Evolutionary conservation across 805 yeast genomes (phyloP), one percentile per base, ranked within the genome.

Genomic region (Nakazawaea molendinolei): DNA sequence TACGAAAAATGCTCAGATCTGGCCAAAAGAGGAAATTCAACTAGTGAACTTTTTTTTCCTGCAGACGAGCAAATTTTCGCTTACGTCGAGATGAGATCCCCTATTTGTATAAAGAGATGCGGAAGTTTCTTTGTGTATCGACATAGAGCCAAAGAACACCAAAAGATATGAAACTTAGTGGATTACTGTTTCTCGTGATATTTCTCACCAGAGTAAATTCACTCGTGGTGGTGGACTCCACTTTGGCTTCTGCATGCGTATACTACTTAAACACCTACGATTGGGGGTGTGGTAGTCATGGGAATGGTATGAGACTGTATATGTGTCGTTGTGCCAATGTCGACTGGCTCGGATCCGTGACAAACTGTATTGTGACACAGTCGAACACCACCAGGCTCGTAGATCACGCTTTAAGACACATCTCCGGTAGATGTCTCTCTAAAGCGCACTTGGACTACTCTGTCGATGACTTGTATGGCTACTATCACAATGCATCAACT

Each of bases 271-370:
- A 52, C 30, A 50, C 49, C 21, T 56, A 53, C 33, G 63, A 66
- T 36, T 68, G 72, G 72, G 69, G 67, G 1, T 68, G 74, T 43
- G 49, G 58, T 1, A 58, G 58, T 34, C 55, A 55, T 21, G 30
- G 34, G 3, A 25, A 15, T 13, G 36, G 30, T 8, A 59, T 53
- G 44, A 47, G 43, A 4, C 50, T 57, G 2, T 66, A 59, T 40
- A 46, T 40, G 3, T 69, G 74, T 35, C 60, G 65, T 14, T 69
- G 74, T 44, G 44, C 46, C 4, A 66, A 66, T 43, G 40, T 53
- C 16, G 58, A 65, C 27, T 69, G 71, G 71, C 39, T 67, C 16
- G 71, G 70, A 2, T 56, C 70, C 0, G 56, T 67, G 1, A 55
- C 72, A 1, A 56, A 52, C 29, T 69, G 74, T 49, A 52, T 68